Evolutionary conservation across 129 eudicot genomes (phyloP).

Genomic region (Centaurea solstitialis): DNA sequence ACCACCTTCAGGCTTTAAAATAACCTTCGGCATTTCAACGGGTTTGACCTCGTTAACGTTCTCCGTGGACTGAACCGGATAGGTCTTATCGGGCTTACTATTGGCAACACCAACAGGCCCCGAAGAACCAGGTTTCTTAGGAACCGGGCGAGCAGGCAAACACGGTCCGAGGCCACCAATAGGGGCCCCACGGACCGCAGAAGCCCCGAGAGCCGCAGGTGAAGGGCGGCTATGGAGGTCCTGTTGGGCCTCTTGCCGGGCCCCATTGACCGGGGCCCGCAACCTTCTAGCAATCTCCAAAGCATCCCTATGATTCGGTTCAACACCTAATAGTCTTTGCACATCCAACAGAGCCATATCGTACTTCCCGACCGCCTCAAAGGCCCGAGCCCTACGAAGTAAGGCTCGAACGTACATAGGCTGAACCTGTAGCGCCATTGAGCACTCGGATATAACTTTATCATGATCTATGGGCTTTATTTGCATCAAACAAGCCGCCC

Average conservation of each 20-base stretch:
- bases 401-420: slow-evolving; percentile 81
- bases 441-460: slow-evolving; percentile 73
- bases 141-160: slow-evolving; percentile 74
- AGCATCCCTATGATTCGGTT: slow-evolving; percentile 74
- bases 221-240: slow-evolving; percentile 97
- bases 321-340: slow-evolving; percentile 57
- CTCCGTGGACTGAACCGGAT: slow-evolving; percentile 48
- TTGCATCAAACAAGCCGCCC: slow-evolving; percentile 98
- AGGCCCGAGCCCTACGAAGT: slow-evolving; percentile 87
- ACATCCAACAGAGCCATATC: slow-evolving; percentile 88
- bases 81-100: slow-evolving; percentile 63
- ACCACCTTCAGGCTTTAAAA: slow-evolving; percentile 63
- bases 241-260: slow-evolving; percentile 78
- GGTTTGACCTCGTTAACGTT: slow-evolving; percentile 51
- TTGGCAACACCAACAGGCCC: slow-evolving; percentile 34
- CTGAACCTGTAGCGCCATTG: slow-evolving; percentile 83
- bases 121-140: slow-evolving; percentile 60
- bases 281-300: slow-evolving; percentile 71
- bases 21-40: slow-evolving; percentile 65
- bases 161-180: slow-evolving; percentile 90
- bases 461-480: slow-evolving; percentile 92
- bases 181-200: slow-evolving; percentile 95
- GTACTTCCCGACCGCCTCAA: slow-evolving; percentile 83
- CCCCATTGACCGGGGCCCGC: slow-evolving; percentile 50
- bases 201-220: slow-evolving; percentile 96